These are phyloP conservation scores for Beauveria sp. DNA, from an alignment of 2,329 filamentous ascomycete genomes.

Conservation along the genomic window DNA sequence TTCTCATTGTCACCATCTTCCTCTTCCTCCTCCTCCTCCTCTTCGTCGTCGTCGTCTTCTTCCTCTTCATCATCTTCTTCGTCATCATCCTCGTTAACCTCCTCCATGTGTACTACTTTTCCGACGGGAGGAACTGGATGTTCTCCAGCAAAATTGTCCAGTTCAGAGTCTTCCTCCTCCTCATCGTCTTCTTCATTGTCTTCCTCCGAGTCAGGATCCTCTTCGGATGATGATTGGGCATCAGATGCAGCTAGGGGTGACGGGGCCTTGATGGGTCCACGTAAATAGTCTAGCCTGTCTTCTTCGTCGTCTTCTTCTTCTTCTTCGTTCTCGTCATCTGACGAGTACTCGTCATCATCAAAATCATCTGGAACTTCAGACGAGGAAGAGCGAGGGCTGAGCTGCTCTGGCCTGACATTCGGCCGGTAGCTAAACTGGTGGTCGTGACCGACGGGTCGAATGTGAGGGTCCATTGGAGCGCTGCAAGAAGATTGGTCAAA, in stretches of 20 bases:
- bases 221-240: background rate
- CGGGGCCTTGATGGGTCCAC: background rate
- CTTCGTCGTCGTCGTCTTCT: background rate
- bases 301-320: too few relatives aligned
- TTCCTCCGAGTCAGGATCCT: background rate
- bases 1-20: slow-evolving; percentile 8
- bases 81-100: background rate
- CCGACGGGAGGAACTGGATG: background rate
- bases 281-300: background rate
- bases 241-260: background rate
- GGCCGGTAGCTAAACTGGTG: slow-evolving; percentile 36
- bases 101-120: background rate
- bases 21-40: background rate
- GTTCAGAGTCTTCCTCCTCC: background rate
- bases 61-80: background rate
- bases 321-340: background rate
- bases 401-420: slow-evolving; percentile 24
- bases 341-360: slow-evolving; percentile 14
- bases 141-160: background rate
- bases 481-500: slow-evolving; percentile 23
- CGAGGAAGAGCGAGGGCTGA: slow-evolving; percentile 27
- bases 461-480: slow-evolving; percentile 30
- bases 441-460: slow-evolving; percentile 34
- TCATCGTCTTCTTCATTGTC: background rate
- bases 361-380: slow-evolving; percentile 18